Conservation (phyloP, 2,329 filamentous ascomycete species). For the Botryotinia calthae region DNA sequence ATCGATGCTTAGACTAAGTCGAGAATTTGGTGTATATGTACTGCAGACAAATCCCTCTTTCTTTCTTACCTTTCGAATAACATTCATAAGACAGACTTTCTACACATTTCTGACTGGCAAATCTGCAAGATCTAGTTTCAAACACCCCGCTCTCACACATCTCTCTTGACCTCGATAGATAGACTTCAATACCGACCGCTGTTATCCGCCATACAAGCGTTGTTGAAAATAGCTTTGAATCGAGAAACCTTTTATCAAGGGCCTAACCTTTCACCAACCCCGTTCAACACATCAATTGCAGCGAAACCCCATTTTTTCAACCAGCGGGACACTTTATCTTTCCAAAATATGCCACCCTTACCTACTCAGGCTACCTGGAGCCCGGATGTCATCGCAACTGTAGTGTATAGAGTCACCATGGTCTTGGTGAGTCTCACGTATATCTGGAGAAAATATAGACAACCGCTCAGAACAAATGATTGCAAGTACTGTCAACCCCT, state of each 20-base stretch:
- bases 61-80: neutral
- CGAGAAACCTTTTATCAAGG: neutral
- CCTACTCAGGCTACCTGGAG: neutral
- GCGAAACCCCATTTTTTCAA: no score
- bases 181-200: neutral
- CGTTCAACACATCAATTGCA: neutral
- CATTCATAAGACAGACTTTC: neutral
- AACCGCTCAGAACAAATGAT: neutral
- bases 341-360: neutral
- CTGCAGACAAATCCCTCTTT: neutral
- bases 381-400: conserved; percentile 19
- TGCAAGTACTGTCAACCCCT: neutral
- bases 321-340: neutral
- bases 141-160: neutral
- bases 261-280: neutral
- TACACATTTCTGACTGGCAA: neutral
- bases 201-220: neutral
- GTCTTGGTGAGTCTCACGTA: conserved; percentile 18
- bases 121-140: neutral
- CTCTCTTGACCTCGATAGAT: neutral
- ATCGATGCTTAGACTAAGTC: neutral
- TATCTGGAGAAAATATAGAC: conserved; percentile 19
- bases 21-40: neutral
- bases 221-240: neutral
- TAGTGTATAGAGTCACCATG: conserved; percentile 21